A percentile compares a stretch with the other conserved stretches of the same genome.
These are phyloP conservation scores for Hypoxylon fragiforme DNA, from an alignment of 495 filamentous ascomycete species.

Conservation along the genomic window DNA sequence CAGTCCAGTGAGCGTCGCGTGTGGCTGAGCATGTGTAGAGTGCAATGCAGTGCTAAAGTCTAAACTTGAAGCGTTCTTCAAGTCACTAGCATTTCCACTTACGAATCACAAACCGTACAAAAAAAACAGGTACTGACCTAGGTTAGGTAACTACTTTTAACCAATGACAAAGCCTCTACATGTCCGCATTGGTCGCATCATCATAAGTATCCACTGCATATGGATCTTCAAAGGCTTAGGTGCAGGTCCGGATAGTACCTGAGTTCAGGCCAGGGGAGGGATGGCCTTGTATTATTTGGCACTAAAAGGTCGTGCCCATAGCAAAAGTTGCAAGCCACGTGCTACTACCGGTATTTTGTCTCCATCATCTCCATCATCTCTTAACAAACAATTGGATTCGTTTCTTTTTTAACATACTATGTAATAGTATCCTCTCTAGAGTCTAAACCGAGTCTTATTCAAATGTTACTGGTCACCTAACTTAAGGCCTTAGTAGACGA, in stretches of 20 bases:
- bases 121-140: not conserved
- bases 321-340: constrained; percentile 17
- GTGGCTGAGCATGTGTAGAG: not conserved
- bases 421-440: too few relatives aligned
- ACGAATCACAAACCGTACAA: too few relatives aligned
- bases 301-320: constrained; percentile 1
- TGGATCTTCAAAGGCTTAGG: not conserved
- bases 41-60: too few relatives aligned
- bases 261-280: constrained; percentile 1
- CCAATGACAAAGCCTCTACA: not conserved
- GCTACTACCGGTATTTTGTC: not conserved
- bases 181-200: not conserved
- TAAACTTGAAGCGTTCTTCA: too few relatives aligned
- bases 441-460: too few relatives aligned
- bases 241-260: constrained; percentile 5
- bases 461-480: constrained; percentile 1
- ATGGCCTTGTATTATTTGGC: constrained; percentile 13
- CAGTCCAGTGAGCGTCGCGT: not conserved
- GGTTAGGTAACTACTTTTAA: not conserved
- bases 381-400: too few relatives aligned
- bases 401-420: too few relatives aligned
- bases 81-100: too few relatives aligned
- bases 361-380: not conserved
- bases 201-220: constrained; percentile 17
- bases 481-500: too few relatives aligned